These are phyloP conservation scores for Capsicum baccatum DNA, from an alignment of 257 asterid genomes.

Conservation along the genomic window DNA sequence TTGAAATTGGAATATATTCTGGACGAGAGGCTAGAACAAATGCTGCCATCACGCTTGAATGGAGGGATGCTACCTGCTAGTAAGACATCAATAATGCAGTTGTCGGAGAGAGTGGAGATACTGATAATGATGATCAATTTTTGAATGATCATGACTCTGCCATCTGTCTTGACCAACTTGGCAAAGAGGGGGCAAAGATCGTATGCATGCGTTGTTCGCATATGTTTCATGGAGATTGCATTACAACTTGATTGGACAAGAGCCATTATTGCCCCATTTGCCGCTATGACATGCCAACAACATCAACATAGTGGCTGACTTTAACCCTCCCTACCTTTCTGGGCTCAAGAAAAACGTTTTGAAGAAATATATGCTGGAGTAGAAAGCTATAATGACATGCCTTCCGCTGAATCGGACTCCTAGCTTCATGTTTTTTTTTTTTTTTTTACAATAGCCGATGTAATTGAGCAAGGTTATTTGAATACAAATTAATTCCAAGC, in stretches of 20 bases:
- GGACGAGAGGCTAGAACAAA: not conserved
- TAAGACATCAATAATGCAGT: not conserved
- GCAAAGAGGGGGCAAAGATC: not conserved
- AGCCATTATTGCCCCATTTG: slow-evolving; percentile 8
- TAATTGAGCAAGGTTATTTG: too few relatives aligned
- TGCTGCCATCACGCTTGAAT: not conserved
- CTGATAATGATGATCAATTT: not conserved
- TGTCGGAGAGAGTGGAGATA: not conserved
- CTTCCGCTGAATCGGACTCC: too few relatives aligned
- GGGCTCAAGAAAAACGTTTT: not conserved
- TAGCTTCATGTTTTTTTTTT: too few relatives aligned
- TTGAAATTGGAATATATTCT: not conserved
- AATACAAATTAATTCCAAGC: too few relatives aligned
- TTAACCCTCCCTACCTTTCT: too few relatives aligned
- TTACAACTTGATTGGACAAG: not conserved
- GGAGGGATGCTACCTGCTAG: not conserved
- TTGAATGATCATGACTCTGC: not conserved
- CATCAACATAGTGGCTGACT: not conserved
- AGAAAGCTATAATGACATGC: too few relatives aligned
- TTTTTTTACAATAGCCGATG: too few relatives aligned
- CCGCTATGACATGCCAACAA: not conserved
- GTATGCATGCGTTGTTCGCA: not conserved
- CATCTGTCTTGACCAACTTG: not conserved
- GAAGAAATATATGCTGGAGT: not conserved
- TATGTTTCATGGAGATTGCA: slow-evolving; percentile 20